Evolutionary conservation across 2,329 filamentous ascomycete species (phyloP).

Genomic region (Dactylellina leptospora): DNA sequence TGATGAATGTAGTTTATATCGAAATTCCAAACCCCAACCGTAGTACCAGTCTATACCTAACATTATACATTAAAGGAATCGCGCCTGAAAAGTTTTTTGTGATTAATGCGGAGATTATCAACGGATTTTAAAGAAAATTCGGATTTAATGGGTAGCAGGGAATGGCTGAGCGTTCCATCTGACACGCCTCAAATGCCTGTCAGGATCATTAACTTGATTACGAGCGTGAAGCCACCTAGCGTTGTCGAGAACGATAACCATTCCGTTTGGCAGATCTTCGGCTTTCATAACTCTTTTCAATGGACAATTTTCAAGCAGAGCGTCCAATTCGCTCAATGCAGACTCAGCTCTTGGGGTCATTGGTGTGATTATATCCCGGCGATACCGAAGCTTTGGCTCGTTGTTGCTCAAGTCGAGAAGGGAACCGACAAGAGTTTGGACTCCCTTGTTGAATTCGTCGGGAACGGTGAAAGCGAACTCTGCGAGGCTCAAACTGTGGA

Average conservation of each 20-base stretch:
- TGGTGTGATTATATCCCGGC: constrained; percentile 58
- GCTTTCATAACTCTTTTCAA: constrained; percentile 56
- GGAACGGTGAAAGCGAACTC: constrained; percentile 57
- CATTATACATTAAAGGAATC: too few species aligned
- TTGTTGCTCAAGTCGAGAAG: constrained; percentile 54
- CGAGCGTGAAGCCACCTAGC: constrained; percentile 60
- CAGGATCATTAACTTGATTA: constrained; percentile 59
- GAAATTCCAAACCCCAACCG: too few species aligned
- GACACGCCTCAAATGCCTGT: constrained; percentile 59
- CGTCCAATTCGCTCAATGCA: constrained; percentile 59
- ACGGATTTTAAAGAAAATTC: too few species aligned
- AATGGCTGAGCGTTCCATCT: constrained; percentile 58
- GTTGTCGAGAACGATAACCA: constrained; percentile 60
- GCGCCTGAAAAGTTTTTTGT: too few species aligned
- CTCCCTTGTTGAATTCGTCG: constrained; percentile 58
- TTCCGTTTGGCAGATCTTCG: constrained; percentile 56
- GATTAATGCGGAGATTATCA: too few species aligned
- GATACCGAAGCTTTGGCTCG: constrained; percentile 56
- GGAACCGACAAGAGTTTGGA: constrained; percentile 53
- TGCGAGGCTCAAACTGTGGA: constrained; percentile 47
- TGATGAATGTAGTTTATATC: too few species aligned
- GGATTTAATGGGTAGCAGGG: too few species aligned
- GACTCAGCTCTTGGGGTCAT: constrained; percentile 56
- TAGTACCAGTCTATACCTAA: too few species aligned
- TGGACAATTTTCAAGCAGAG: constrained; percentile 53